These are phyloP conservation scores for Panus rudis DNA, from an alignment of 768 basidiomycete genomes.

Conservation along the genomic window DNA sequence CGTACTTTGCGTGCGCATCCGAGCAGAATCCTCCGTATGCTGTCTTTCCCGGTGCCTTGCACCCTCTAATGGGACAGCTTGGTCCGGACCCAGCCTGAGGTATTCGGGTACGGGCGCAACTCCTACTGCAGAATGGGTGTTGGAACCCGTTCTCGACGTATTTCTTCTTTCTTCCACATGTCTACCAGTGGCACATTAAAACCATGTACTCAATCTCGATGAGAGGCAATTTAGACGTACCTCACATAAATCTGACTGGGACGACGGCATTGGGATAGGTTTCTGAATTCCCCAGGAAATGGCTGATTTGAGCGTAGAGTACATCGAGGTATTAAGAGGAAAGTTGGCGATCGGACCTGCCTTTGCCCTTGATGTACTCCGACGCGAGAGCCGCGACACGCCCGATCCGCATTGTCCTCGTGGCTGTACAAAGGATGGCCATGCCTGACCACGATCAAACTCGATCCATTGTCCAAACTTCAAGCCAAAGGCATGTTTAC, in stretches of 20 bases:
- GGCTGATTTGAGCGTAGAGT: conserved; percentile 34
- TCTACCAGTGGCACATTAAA: too few species aligned
- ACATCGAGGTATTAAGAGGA: conserved; percentile 12
- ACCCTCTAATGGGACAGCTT: conserved; percentile 44
- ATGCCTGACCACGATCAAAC: too few species aligned
- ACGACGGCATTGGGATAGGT: conserved; percentile 21
- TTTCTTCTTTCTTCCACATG: conserved; percentile 54
- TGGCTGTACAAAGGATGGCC: too few species aligned
- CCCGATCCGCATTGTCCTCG: too few species aligned
- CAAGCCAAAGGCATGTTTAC: too few species aligned
- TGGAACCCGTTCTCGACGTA: conserved; percentile 54
- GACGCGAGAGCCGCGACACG: background rate
- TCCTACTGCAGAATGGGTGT: conserved; percentile 56
- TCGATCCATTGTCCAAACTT: too few species aligned
- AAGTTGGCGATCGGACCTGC: background rate
- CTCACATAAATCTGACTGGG: conserved; percentile 43
- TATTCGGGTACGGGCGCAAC: conserved; percentile 44
- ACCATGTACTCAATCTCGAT: too few species aligned
- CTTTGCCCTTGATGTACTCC: background rate
- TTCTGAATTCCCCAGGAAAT: conserved; percentile 34
- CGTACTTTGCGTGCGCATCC: conserved; percentile 49
- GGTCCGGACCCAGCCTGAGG: too few species aligned
- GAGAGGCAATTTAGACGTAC: conserved; percentile 14
- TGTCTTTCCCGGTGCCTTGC: conserved; percentile 43
- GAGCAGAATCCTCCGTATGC: conserved; percentile 51